phyloP scores from a whole-genome alignment of 495 filamentous ascomycete genomes.

The Trichoderma asperelloides region DNA sequence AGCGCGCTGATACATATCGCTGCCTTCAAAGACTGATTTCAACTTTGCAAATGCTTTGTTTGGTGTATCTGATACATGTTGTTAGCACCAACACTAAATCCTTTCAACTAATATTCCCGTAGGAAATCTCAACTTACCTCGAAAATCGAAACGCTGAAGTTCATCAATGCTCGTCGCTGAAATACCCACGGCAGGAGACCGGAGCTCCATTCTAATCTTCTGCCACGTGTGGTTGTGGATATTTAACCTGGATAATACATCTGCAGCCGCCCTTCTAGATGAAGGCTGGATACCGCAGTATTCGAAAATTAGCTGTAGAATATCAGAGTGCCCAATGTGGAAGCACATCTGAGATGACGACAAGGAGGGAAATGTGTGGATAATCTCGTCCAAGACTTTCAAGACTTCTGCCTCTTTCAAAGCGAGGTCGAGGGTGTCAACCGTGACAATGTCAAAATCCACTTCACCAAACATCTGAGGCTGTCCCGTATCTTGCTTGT shows the following conservation, averaged over 20 bases:
- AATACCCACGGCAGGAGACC: slow-evolving; percentile 68
- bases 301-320: slow-evolving; percentile 78
- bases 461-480: slow-evolving; percentile 79
- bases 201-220: slow-evolving; percentile 75
- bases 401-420: slow-evolving; percentile 91
- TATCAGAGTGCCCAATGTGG: slow-evolving; percentile 80
- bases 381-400: slow-evolving; percentile 88
- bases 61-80: slow-evolving; percentile 44
- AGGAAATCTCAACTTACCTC: slow-evolving; percentile 42
- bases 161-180: slow-evolving; percentile 89
- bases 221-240: slow-evolving; percentile 74
- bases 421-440: slow-evolving; percentile 70
- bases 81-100: slow-evolving; percentile 13
- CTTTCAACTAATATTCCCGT: background rate
- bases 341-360: slow-evolving; percentile 72
- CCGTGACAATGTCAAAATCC: slow-evolving; percentile 88
- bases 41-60: slow-evolving; percentile 66
- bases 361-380: slow-evolving; percentile 70
- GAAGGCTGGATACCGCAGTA: slow-evolving; percentile 68
- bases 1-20: slow-evolving; percentile 54
- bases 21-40: slow-evolving; percentile 64
- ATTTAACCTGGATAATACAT: slow-evolving; percentile 80
- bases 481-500: slow-evolving; percentile 61
- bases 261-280: slow-evolving; percentile 64
- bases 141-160: slow-evolving; percentile 80